Evolutionary conservation across 2,329 filamentous ascomycete genomes (phyloP), one percentile per base, ranked within the genome.

Genomic region (Fusarium odoratissimum): DNA sequence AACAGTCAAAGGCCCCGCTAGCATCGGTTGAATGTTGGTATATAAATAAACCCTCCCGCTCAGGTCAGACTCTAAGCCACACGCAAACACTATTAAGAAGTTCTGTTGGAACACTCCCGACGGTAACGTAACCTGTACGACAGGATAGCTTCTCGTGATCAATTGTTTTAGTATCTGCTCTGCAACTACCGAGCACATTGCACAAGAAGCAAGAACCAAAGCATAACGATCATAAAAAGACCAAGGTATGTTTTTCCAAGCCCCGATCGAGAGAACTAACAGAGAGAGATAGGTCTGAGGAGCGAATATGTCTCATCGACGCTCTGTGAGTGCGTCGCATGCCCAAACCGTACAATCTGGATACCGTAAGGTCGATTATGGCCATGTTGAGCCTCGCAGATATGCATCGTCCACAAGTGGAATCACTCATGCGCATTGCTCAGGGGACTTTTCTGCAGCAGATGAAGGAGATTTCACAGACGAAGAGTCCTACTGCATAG

Each of bases 121-220:
- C 33, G 46, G 69, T 71, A 73, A 73, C 62, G 71, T 73, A 73
- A 71, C 71, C 62, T 73, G 71, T 73, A 62, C 58, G 66, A 73
- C 71, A 37, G 52, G 55, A 71, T 73, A 73, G 54, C 46, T 64
- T 73, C 71, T 73, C 70, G 71, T 73, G 70, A 73, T 67, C 70
- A 68, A 55, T 38, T 60, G 45, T 28, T 45, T 42, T 55, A 33
- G 48, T 48, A 38, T 54, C 23, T 49, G 56, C 45, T 56, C 48
- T 72, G 45, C 55, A 63, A 71, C 57, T 71, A 63, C 71, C 70
- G 70, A 64, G 38, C 35, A 60, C 61, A 65, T 71, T 71, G 44
- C 62, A 73, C 70, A 62, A 61, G 31, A 25, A 41, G 33, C 45
- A 60, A 56, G 31, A 31, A 45, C 28, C 46, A 68, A 67, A 31